A percentile compares a stretch with the other conserved stretches of the same genome.
phyloP scores from a whole-genome alignment of 495 filamentous ascomycete genomes.

The Aspergillus ostianus region DNA sequence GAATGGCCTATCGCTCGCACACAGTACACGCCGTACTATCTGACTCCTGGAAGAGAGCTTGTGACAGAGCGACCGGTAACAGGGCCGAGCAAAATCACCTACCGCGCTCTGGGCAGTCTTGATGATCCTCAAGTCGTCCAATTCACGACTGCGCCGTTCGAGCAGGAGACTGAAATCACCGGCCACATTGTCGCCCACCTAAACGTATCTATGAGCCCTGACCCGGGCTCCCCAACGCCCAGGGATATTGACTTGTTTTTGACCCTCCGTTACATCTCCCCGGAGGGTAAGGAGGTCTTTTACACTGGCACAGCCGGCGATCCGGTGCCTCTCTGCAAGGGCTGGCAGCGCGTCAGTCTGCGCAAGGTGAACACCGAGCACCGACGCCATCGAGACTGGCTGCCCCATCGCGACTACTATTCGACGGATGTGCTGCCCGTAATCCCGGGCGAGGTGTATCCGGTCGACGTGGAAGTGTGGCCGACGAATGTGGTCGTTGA shows the following conservation, averaged over 20 bases:
- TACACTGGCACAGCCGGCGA: slow-evolving; percentile 61
- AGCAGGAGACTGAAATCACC: slow-evolving; percentile 61
- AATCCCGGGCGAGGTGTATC: slow-evolving; percentile 55
- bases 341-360: slow-evolving; percentile 51
- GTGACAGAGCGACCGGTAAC: slow-evolving; percentile 9
- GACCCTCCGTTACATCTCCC: slow-evolving; percentile 57
- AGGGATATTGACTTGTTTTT: slow-evolving; percentile 66
- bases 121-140: slow-evolving; percentile 45
- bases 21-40: slow-evolving; percentile 55
- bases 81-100: slow-evolving; percentile 40
- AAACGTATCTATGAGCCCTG: slow-evolving; percentile 54
- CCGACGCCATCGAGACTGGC: slow-evolving; percentile 45
- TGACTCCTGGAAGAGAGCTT: slow-evolving; percentile 42
- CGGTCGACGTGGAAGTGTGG: slow-evolving; percentile 66
- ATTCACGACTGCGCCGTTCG: slow-evolving; percentile 55
- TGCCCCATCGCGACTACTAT: slow-evolving; percentile 62
- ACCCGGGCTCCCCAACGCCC: slow-evolving; percentile 26
- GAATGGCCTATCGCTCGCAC: slow-evolving; percentile 66
- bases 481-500: slow-evolving; percentile 65
- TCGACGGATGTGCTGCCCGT: slow-evolving; percentile 56
- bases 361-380: slow-evolving; percentile 51
- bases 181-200: slow-evolving; percentile 63
- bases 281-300: slow-evolving; percentile 56
- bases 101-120: slow-evolving; percentile 54
- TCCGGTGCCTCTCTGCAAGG: slow-evolving; percentile 39